Evolutionary conservation across 768 basidiomycete species (phyloP).

Genomic region (Naganishia randhawae): DNA sequence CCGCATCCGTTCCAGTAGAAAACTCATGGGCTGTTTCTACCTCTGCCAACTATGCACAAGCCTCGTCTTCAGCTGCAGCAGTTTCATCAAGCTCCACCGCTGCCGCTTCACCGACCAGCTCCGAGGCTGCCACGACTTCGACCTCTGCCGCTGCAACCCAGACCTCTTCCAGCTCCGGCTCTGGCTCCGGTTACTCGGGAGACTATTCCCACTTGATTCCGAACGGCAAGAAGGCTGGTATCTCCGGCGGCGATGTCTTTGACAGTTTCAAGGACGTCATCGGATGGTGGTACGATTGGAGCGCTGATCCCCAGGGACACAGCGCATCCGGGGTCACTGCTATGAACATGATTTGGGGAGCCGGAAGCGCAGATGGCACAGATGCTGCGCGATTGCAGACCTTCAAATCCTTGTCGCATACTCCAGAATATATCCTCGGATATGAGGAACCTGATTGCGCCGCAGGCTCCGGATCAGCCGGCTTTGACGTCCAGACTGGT

Average conservation of each 20-base stretch:
- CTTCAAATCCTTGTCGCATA: conserved; percentile 41
- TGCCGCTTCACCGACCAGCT: conserved; percentile 7
- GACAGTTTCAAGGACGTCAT: conserved; percentile 39
- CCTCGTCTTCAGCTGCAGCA: conserved; percentile 15
- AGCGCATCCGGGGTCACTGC: conserved; percentile 33
- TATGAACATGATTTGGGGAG: conserved; percentile 48
- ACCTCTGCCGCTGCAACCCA: conserved; percentile 24
- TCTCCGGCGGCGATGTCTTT: conserved; percentile 43
- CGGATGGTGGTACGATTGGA: conserved; percentile 50
- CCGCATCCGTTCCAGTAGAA: not conserved
- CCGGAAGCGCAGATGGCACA: conserved; percentile 37
- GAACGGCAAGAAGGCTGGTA: conserved; percentile 49
- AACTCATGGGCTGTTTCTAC: conserved; percentile 9
- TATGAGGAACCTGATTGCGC: conserved; percentile 51
- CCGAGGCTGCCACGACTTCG: not conserved
- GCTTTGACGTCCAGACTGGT: conserved; percentile 35
- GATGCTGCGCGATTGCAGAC: conserved; percentile 42
- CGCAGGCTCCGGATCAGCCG: conserved; percentile 35
- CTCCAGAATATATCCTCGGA: conserved; percentile 48
- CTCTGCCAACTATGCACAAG: conserved; percentile 16
- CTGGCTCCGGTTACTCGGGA: not conserved
- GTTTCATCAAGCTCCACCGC: conserved; percentile 5
- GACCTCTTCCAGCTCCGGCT: not conserved
- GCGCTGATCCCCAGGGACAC: conserved; percentile 35
- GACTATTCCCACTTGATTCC: conserved; percentile 33